Percentiles rank a stretch among this genome's conserved stretches.
These are phyloP conservation scores for Amauroascus niger DNA, from an alignment of 2,329 filamentous ascomycete species.

Conservation along the genomic window DNA sequence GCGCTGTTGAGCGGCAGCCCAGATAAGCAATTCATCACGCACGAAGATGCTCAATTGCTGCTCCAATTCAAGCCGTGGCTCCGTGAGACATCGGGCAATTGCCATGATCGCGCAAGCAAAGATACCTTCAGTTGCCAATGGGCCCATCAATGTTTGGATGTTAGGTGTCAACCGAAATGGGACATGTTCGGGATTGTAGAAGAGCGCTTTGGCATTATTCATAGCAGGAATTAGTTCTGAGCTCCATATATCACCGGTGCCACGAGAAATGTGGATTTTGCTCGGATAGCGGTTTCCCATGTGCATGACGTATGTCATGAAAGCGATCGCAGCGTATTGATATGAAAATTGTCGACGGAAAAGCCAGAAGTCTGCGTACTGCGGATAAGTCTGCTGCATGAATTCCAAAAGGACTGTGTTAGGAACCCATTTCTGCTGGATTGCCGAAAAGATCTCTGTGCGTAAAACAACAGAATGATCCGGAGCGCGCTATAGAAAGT, in stretches of 20 bases:
- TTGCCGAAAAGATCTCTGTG: constrained; percentile 85
- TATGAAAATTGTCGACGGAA: constrained; percentile 97
- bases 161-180: constrained; percentile 97
- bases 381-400: constrained; percentile 78
- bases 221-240: constrained; percentile 88
- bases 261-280: constrained; percentile 84
- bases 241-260: constrained; percentile 89
- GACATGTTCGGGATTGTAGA: constrained; percentile 90
- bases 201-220: constrained; percentile 72
- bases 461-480: constrained; percentile 64
- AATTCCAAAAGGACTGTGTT: constrained; percentile 74
- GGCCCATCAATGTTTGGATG: constrained; percentile 90
- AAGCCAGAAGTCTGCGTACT: constrained; percentile 92
- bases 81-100: constrained; percentile 85
- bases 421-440: constrained; percentile 88
- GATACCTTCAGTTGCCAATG: constrained; percentile 89
- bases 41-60: constrained; percentile 92
- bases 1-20: constrained; percentile 76
- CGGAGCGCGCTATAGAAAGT: constrained; percentile 36
- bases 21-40: constrained; percentile 94
- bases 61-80: constrained; percentile 73
- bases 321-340: constrained; percentile 86
- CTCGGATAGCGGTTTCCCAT: constrained; percentile 94
- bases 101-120: constrained; percentile 94
- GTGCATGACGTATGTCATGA: constrained; percentile 97